These are phyloP conservation scores for Diatrype stigma DNA, from an alignment of 2,329 filamentous ascomycete genomes.

Conservation along the genomic window DNA sequence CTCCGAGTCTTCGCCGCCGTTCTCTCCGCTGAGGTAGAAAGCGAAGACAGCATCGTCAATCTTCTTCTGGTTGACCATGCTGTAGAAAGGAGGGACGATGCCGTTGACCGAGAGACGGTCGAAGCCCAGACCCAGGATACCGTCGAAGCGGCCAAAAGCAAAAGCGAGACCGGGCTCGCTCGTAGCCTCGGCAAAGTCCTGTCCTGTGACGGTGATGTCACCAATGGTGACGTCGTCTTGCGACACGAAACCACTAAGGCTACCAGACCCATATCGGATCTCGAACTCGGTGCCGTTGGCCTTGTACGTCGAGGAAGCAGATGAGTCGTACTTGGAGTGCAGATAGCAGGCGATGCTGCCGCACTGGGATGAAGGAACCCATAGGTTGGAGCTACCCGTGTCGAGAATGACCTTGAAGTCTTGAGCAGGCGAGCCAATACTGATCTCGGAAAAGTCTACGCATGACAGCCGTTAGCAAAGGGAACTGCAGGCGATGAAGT, in stretches of 20 bases:
- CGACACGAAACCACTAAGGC: conserved; percentile 89
- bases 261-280: conserved; percentile 93
- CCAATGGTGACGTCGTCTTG: conserved; percentile 83
- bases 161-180: conserved; percentile 94
- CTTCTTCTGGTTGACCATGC: conserved; percentile 84
- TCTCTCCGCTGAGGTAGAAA: conserved; percentile 85
- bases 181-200: conserved; percentile 95
- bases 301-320: conserved; percentile 84
- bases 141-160: conserved; percentile 95
- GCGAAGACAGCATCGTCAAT: conserved; percentile 91
- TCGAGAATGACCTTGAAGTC: conserved; percentile 98
- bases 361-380: conserved; percentile 90
- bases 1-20: conserved; percentile 69
- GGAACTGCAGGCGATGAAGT: background rate
- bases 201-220: conserved; percentile 80
- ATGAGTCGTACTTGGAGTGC: conserved; percentile 94
- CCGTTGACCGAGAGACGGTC: conserved; percentile 96
- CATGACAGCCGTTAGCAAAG: conserved; percentile 2
- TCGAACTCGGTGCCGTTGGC: conserved; percentile 89
- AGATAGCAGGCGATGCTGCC: conserved; percentile 97
- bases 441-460: conserved; percentile 93
- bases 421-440: conserved; percentile 87
- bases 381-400: conserved; percentile 97
- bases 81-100: conserved; percentile 94
- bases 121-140: conserved; percentile 90